Evolutionary conservation across 2,329 filamentous ascomycete genomes (phyloP), one percentile per base, ranked within the genome.

Genomic region (Diplodia intermedia): DNA sequence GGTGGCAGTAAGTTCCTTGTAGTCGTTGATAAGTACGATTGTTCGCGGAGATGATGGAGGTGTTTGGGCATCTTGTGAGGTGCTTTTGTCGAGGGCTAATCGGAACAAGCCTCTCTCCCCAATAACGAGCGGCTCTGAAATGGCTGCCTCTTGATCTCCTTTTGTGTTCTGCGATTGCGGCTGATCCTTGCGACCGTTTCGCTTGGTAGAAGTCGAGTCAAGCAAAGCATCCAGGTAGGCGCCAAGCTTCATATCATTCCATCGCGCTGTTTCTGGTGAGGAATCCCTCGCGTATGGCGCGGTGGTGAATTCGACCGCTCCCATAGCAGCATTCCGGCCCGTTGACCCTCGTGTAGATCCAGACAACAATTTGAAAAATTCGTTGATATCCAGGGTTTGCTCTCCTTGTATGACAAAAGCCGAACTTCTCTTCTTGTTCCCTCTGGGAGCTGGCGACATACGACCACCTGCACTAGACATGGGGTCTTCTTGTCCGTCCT

Each of bases 11-110:
- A 99, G 83, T 71, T 96, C 92, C 65, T 91, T 88, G 74, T 93
- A 91, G 76, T 98, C 92, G 75, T 91, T 88, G 14, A 97, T 81
- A 72, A 92, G 92, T 49, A 96, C 83, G 68, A 98, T 89, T 8
- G 93, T 84, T 29, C 62, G 60, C 43, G 49, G 49, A 14, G 38
- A 52, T 18, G 36, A 9, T 26, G 53, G 15, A 38, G 53, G 43
- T 26, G 5, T 52, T 40, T 50, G 33, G 3, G 43, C 14, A 4
- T 15, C 36, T 12, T 60, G 40, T 20, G 31, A 8, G 26, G 33
- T 9, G 29, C 4, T 23, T 20, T 67, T 67, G n/a, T 60, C 43
- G n/a, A 68, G 29, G 18, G 49, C 18, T 11, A 62, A 12, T 9
- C 47, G 36, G 11, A n/a, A 55, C 14, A 12, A 15, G 29, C 26